Evolutionary conservation across 2,329 filamentous ascomycete genomes (phyloP), one percentile per base, ranked within the genome.

Genomic region (Colletotrichum karsti): DNA sequence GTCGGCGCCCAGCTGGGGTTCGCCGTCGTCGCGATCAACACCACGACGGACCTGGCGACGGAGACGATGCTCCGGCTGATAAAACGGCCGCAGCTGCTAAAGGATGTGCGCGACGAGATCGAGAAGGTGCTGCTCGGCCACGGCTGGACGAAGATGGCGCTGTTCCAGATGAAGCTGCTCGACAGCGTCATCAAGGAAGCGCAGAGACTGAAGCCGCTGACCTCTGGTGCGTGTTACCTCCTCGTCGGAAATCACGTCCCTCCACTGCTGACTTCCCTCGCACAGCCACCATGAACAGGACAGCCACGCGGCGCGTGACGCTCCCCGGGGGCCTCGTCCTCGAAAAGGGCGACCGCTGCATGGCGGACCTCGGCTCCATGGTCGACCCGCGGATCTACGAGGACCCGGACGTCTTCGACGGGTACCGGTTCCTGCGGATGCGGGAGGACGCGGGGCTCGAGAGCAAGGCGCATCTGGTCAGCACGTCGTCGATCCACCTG

Each of bases 291-390:
- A 50, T 50, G 46, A 30, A 50, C 9, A 20, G 24, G 15, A 50
- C 15, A 7, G 46, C 46, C 0, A 50, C 22, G 6, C 24, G 10
- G 15, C 42, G 42, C 20, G 42, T 46, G 12, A 46, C 12, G 0
- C 22, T 50, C 10, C 46, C 46, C 24, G 26, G 46, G 5, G 46
- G 46, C 24, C 24, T 50, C 13, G 46, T 50, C n/a, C 46, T 50
- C 22, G 46, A 50, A 5, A 50, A 18, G 46, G 46, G 22, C 28
- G 22, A 50, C 5, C 46, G 22, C 24, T 50, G 46, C 1, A 28
- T 50, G 46, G 46, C 46, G 26, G 46, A 50, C 15, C 46, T 50
- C 24, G 46, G 46, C 6, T 50, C 46, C 46, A 50, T 50, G 13
- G 46, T 28, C 12, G 46, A 50, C n/a, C 46, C 46, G 10, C 13